Evolutionary conservation across 208 protist species (phyloP), one percentile per base, ranked within the genome.

Genomic region (Angomonas desouzai): DNA sequence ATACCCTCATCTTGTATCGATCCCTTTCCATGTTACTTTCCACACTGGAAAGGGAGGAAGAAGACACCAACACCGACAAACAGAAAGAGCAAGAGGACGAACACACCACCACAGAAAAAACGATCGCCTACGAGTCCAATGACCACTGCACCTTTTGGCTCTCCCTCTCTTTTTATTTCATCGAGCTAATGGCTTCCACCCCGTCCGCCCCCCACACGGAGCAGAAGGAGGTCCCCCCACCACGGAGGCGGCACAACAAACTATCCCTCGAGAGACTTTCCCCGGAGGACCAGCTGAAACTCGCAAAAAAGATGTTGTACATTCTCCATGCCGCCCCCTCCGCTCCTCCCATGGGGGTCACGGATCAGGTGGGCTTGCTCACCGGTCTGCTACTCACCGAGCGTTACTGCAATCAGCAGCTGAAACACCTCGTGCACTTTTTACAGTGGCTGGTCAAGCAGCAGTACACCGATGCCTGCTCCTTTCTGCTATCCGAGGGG

Each of bases 121-220:
- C 6, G 9, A 40, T 40, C 13, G 9, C 6, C 36, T 40, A 40
- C 36, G 36, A 40, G 36, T 40, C 36, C 36, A 40, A 40, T 13
- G 36, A 40, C 9, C 36, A 40, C 48, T 87, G 62, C 58, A 85
- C 77, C 27, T 84, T 73, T 55, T 92, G 85, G 85, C 55, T 89
- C 43, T 57, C 77, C 13, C 59, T 92, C 9, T 70, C 76, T 53
- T 62, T 92, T 20, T 65, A 55, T n/a, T 79, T 79, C 57, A 48
- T 79, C 16, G 64, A 81, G 11, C 57, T 68, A 62, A 28, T 59
- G 66, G 6, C 36, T 4, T 28, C 18, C n/a, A n/a, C n/a, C n/a
- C n/a, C n/a, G n/a, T n/a, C n/a, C n/a, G n/a, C n/a, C n/a, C n/a
- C n/a, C n/a, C n/a, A n/a, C n/a, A n/a, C n/a, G n/a, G n/a, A n/a